A percentile compares a stretch with the other conserved stretches of the same genome.
phyloP scores from a whole-genome alignment of 1,284 basidiomycete species.

The Mycocalia duriaeana region DNA sequence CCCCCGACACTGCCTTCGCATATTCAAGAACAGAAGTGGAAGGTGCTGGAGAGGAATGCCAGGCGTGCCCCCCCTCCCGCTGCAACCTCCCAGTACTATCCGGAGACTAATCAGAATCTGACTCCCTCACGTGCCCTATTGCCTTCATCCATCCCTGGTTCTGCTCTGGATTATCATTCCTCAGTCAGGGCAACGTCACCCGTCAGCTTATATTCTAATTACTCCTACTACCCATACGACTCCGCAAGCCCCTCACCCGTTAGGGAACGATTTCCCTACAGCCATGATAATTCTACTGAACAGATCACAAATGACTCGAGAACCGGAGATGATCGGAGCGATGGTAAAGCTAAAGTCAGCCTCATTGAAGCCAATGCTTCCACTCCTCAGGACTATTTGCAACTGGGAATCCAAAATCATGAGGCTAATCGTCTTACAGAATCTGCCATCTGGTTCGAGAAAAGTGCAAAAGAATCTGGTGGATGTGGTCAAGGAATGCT shows the following conservation, averaged over 20 bases:
- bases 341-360: too few species aligned
- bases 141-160: neutral
- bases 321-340: neutral
- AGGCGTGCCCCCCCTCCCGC: conserved; percentile 23
- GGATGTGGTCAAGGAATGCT: conserved; percentile 89
- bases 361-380: neutral
- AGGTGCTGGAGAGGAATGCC: conserved; percentile 57
- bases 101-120: neutral
- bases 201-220: conserved; percentile 56
- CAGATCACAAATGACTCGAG: conserved; percentile 8
- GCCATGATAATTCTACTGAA: too few species aligned
- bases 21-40: conserved; percentile 52
- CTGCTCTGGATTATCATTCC: neutral
- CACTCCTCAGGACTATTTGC: conserved; percentile 60
- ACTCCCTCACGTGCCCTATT: neutral
- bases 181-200: conserved; percentile 25
- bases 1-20: conserved; percentile 36
- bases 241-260: conserved; percentile 36
- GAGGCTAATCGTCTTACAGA: conserved; percentile 73
- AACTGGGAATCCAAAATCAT: conserved; percentile 78
- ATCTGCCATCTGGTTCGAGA: conserved; percentile 77
- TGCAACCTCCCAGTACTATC: neutral
- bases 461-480: conserved; percentile 68
- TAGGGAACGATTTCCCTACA: conserved; percentile 16
- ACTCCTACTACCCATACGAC: conserved; percentile 62